Evolutionary conservation across 768 basidiomycete species (phyloP).

Genomic region (Amylocystis lapponica): DNA sequence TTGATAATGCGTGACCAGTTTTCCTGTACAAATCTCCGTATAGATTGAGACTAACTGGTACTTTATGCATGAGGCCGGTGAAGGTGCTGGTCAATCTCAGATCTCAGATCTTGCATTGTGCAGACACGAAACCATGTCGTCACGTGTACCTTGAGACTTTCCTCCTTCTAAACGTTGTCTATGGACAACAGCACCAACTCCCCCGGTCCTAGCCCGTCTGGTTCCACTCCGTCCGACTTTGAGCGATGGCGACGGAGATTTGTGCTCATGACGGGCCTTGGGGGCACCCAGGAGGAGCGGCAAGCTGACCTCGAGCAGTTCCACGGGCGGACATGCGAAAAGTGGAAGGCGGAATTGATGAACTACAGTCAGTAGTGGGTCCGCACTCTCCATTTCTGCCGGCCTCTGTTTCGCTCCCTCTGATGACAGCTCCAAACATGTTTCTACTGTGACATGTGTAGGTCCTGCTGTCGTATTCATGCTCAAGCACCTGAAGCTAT

Average conservation of each 20-base stretch:
- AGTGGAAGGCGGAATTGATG: slow-evolving; percentile 45
- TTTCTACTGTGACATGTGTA: slow-evolving; percentile 23
- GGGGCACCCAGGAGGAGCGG: slow-evolving; percentile 39
- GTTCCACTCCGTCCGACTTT: slow-evolving; percentile 29
- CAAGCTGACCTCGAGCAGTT: slow-evolving; percentile 27
- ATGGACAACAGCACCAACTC: not conserved
- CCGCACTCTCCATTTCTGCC: not conserved
- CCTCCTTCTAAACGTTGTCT: not conserved
- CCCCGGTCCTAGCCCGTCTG: not conserved
- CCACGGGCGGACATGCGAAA: slow-evolving; percentile 43
- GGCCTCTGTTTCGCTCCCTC: not conserved
- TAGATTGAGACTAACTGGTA: too few species aligned
- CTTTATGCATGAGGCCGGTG: too few species aligned
- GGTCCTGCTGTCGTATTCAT: slow-evolving; percentile 88
- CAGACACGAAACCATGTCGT: too few species aligned
- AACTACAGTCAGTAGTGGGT: slow-evolving; percentile 37
- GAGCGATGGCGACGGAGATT: slow-evolving; percentile 48
- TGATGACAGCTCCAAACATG: slow-evolving; percentile 5
- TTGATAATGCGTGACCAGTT: too few species aligned
- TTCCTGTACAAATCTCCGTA: too few species aligned
- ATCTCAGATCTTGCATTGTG: too few species aligned
- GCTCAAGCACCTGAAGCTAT: slow-evolving; percentile 79
- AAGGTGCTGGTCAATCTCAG: too few species aligned
- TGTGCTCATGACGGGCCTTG: slow-evolving; percentile 29
- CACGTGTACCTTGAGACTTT: not conserved